Evolutionary conservation across 2,329 filamentous ascomycete genomes (phyloP).

Genomic region (Rutstroemia sp.): DNA sequence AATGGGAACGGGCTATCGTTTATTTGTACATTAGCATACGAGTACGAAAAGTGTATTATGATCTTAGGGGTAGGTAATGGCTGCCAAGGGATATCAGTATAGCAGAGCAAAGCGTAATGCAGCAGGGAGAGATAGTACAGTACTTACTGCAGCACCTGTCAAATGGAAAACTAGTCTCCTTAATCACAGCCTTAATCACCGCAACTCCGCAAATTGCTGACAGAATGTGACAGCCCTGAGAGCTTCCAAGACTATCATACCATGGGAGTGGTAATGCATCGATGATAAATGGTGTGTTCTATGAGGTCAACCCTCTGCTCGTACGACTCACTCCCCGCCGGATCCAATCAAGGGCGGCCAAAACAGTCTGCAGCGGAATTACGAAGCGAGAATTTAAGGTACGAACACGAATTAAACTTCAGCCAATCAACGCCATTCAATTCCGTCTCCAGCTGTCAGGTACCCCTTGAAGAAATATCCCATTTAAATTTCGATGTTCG

Average conservation of each 20-base stretch:
- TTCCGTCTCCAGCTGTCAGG: not conserved
- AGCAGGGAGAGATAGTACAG: too few species aligned
- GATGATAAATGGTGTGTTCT: not conserved
- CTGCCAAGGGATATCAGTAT: too few species aligned
- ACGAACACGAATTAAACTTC: constrained; percentile 1
- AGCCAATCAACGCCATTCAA: constrained; percentile 4
- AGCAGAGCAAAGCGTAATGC: too few species aligned
- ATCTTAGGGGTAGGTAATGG: not conserved
- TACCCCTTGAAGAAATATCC: constrained; percentile 7
- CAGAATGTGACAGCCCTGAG: not conserved
- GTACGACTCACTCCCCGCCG: not conserved
- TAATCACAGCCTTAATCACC: too few species aligned
- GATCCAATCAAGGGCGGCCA: not conserved
- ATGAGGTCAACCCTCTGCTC: not conserved
- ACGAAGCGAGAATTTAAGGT: not conserved
- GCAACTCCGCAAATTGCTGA: too few species aligned
- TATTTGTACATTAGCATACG: not conserved
- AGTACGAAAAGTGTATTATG: not conserved
- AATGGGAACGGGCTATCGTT: not conserved
- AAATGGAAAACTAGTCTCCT: too few species aligned
- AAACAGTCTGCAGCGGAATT: not conserved
- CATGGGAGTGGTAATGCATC: not conserved
- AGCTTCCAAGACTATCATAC: not conserved
- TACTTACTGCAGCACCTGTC: too few species aligned
- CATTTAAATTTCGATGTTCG: constrained; percentile 7